Evolutionary conservation across 2,329 filamentous ascomycete genomes (phyloP).

Genomic region (Bipolaris victoriae): DNA sequence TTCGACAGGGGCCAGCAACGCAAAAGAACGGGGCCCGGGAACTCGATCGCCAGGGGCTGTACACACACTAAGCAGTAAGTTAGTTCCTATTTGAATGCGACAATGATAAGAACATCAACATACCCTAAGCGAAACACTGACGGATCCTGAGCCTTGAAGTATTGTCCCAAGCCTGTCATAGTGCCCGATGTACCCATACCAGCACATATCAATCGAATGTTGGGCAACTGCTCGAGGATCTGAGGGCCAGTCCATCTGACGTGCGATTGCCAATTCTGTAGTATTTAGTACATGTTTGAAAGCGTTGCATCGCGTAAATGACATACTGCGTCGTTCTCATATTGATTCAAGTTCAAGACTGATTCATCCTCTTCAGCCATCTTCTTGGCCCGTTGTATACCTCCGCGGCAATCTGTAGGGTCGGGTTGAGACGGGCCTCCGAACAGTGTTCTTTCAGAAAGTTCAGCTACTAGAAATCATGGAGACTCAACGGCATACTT

Average conservation of each 20-base stretch:
- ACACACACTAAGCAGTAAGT: conserved; percentile 55
- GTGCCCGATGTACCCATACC: conserved; percentile 63
- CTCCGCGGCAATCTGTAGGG: conserved; percentile 26
- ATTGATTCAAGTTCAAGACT: conserved; percentile 62
- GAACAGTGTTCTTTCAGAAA: conserved; percentile 50
- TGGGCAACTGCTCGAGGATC: conserved; percentile 61
- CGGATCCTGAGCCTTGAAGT: conserved; percentile 29
- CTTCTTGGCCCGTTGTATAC: conserved; percentile 23
- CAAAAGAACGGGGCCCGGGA: conserved; percentile 63
- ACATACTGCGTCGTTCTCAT: conserved; percentile 56
- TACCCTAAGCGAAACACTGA: conserved; percentile 29
- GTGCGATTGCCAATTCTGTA: conserved; percentile 61
- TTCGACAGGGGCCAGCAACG: conserved; percentile 57
- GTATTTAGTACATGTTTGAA: neutral
- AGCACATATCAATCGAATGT: conserved; percentile 63
- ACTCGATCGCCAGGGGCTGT: conserved; percentile 64
- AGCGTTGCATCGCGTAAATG: neutral
- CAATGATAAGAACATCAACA: neutral
- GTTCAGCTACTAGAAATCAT: neutral
- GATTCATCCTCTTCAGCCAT: conserved; percentile 47
- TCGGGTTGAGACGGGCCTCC: conserved; percentile 56
- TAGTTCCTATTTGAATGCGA: neutral
- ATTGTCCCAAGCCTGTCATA: conserved; percentile 31
- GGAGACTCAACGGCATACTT: neutral
- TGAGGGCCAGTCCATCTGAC: conserved; percentile 66